A percentile compares a stretch with the other conserved stretches of the same genome.
These are phyloP conservation scores for Syzygium grande DNA, from an alignment of 345 rosid genomes.

Conservation along the genomic window DNA sequence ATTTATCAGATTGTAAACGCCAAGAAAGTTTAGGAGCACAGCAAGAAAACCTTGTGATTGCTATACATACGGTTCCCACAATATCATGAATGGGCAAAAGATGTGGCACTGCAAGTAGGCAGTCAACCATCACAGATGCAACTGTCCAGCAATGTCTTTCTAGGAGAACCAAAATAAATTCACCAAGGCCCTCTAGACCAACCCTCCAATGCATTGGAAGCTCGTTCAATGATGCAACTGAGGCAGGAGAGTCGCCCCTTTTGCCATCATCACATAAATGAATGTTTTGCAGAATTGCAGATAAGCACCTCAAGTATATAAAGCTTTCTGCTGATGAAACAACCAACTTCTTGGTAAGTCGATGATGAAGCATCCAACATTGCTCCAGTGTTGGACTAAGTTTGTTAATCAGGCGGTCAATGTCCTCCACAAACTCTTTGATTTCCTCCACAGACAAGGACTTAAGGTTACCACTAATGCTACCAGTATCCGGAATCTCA, in stretches of 20 bases:
- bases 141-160: slow-evolving; percentile 67
- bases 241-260: slow-evolving; percentile 13
- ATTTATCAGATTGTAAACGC: slow-evolving; percentile 70
- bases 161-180: slow-evolving; percentile 29
- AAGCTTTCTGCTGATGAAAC: slow-evolving; percentile 48
- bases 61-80: slow-evolving; percentile 34
- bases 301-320: slow-evolving; percentile 44
- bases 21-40: slow-evolving; percentile 65
- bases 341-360: slow-evolving; percentile 47
- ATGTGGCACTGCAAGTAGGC: slow-evolving; percentile 48
- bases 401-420: slow-evolving; percentile 35
- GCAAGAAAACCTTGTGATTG: slow-evolving; percentile 32
- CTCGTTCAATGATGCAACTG: slow-evolving; percentile 20
- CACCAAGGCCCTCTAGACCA: slow-evolving; percentile 50
- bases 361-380: slow-evolving; percentile 62
- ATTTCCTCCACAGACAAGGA: slow-evolving; percentile 37
- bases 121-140: slow-evolving; percentile 54
- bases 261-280: slow-evolving; percentile 26
- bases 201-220: slow-evolving; percentile 31
- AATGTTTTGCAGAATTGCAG: slow-evolving; percentile 26
- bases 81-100: slow-evolving; percentile 34
- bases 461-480: slow-evolving; percentile 9
- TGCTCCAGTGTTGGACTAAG: slow-evolving; percentile 46
- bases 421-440: slow-evolving; percentile 37
- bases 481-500: slow-evolving; percentile 16